Evolutionary conservation across 805 yeast genomes (phyloP).

Genomic region (Yamadazyma nakazawae): DNA sequence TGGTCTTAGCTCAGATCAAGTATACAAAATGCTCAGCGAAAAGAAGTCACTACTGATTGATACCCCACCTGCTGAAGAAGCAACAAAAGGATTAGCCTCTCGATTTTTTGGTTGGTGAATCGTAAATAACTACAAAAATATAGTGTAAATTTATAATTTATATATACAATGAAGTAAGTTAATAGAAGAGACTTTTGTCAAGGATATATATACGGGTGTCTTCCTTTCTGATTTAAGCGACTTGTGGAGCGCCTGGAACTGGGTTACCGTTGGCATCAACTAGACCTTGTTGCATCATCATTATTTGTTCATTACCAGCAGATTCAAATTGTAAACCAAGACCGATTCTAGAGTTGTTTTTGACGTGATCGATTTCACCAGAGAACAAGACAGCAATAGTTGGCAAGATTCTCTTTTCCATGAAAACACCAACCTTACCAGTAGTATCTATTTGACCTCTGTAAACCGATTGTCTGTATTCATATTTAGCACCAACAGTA

Average conservation of each 20-base stretch:
- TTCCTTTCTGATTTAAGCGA: constrained; percentile 13
- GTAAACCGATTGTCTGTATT: constrained; percentile 93
- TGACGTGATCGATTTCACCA: constrained; percentile 87
- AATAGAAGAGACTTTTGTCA: constrained; percentile 1
- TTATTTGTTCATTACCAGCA: constrained; percentile 89
- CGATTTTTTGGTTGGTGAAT: constrained; percentile 40
- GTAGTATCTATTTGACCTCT: constrained; percentile 90
- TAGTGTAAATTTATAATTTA: neutral
- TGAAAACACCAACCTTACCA: constrained; percentile 86
- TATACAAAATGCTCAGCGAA: constrained; percentile 12
- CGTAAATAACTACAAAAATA: neutral
- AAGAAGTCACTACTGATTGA: constrained; percentile 1
- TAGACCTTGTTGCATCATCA: constrained; percentile 87
- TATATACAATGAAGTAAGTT: constrained; percentile 5
- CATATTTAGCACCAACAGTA: constrained; percentile 94
- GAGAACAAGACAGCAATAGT: constrained; percentile 83
- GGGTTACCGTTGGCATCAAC: constrained; percentile 84
- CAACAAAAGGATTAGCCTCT: constrained; percentile 21
- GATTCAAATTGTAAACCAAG: constrained; percentile 94
- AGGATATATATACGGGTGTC: constrained; percentile 1
- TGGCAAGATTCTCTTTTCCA: constrained; percentile 92
- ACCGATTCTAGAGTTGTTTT: constrained; percentile 73
- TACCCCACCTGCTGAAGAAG: neutral
- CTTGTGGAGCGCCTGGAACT: constrained; percentile 71
- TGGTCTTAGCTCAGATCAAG: constrained; percentile 11